phyloP scores from a whole-genome alignment of 2,329 filamentous ascomycete genomes.

The Botrytis paeoniae region DNA sequence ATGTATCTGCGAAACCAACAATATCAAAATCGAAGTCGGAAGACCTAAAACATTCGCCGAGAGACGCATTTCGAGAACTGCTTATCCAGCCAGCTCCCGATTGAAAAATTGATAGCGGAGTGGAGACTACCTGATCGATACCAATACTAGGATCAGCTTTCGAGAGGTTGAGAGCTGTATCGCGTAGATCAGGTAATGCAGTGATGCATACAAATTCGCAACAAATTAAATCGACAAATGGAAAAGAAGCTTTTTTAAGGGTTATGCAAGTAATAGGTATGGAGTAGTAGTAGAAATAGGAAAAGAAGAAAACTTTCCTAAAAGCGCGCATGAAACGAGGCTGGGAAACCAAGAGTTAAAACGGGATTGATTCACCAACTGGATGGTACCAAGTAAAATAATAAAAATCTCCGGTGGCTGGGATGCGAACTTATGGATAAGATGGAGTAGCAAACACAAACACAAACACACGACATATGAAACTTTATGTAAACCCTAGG shows the following conservation, averaged over 20 bases:
- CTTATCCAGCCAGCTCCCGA: neutral
- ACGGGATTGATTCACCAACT: neutral
- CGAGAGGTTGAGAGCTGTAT: neutral
- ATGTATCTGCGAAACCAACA: constrained; percentile 42
- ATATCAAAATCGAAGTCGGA: constrained; percentile 47
- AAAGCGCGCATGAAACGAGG: neutral
- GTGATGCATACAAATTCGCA: neutral
- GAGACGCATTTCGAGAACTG: constrained; percentile 41
- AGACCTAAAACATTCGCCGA: constrained; percentile 41
- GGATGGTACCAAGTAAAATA: neutral
- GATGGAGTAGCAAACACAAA: neutral
- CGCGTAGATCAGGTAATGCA: neutral
- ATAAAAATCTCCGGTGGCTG: constrained; percentile 16
- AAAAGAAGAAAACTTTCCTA: neutral
- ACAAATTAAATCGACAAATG: neutral
- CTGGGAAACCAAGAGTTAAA: constrained; percentile 2
- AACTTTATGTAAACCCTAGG: neutral
- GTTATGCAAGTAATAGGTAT: neutral
- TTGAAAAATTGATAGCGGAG: neutral
- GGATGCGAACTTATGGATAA: neutral
- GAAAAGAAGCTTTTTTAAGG: neutral
- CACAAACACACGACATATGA: neutral
- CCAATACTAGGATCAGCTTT: neutral
- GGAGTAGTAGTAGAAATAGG: neutral
- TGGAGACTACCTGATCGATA: neutral